Percentiles rank a stretch among this genome's conserved stretches.
phyloP scores from a whole-genome alignment of 2,329 filamentous ascomycete genomes.

The Cladosporium velox region DNA sequence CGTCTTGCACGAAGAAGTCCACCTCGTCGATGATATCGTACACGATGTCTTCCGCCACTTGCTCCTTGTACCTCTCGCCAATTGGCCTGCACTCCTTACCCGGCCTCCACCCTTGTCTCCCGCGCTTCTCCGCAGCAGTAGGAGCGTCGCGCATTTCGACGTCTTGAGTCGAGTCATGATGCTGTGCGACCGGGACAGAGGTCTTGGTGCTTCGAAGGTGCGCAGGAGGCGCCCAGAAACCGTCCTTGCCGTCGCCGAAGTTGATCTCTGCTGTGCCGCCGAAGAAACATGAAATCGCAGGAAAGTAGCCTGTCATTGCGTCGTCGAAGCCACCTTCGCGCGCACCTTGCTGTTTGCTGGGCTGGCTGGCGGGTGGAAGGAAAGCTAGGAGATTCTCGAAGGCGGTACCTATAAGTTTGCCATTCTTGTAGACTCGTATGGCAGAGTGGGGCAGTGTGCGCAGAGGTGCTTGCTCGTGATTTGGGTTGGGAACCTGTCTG shows the following conservation, averaged over 20 bases:
- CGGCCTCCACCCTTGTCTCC: constrained; percentile 30
- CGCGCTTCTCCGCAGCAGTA: constrained; percentile 26
- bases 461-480: constrained; percentile 71
- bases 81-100: constrained; percentile 58
- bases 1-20: constrained; percentile 79
- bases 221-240: constrained; percentile 86
- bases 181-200: constrained; percentile 3
- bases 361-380: constrained; percentile 82
- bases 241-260: constrained; percentile 78
- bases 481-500: constrained; percentile 67
- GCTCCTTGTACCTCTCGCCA: constrained; percentile 81
- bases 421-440: constrained; percentile 93
- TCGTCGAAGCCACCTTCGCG: constrained; percentile 82
- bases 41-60: constrained; percentile 90
- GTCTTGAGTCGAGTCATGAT: constrained; percentile 11
- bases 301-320: constrained; percentile 93
- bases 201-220: constrained; percentile 40
- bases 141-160: constrained; percentile 40
- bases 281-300: constrained; percentile 86
- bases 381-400: constrained; percentile 89
- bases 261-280: constrained; percentile 91
- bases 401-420: constrained; percentile 77
- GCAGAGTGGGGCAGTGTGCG: constrained; percentile 83
- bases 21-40: constrained; percentile 95
- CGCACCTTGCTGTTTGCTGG: constrained; percentile 70